phyloP scores from a whole-genome alignment of 306 rosid species.

The Prunus mira region DNA sequence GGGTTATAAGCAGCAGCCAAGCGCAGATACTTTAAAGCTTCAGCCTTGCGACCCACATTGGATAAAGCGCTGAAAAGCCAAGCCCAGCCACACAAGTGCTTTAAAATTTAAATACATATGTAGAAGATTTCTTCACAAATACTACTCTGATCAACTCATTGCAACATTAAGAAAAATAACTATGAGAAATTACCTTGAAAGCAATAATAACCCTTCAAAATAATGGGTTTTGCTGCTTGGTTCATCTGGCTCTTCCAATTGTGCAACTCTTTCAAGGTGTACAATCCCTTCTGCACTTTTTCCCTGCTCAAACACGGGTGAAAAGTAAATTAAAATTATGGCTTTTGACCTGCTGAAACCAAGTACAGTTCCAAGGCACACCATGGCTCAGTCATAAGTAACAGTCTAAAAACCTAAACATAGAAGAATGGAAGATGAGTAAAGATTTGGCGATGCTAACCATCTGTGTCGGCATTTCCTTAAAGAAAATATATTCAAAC shows the following conservation, averaged over 20 bases:
- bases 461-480: background rate
- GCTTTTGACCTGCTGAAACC: background rate
- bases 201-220: slow-evolving; percentile 65
- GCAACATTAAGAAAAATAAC: slow-evolving; percentile 33
- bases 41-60: slow-evolving; percentile 65
- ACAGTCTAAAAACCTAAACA: background rate
- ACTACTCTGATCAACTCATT: slow-evolving; percentile 38
- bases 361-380: background rate
- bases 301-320: slow-evolving; percentile 50
- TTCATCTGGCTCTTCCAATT: slow-evolving; percentile 75
- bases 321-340: slow-evolving; percentile 8
- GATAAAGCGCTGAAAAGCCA: slow-evolving; percentile 57
- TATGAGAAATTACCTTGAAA: slow-evolving; percentile 59
- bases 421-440: background rate
- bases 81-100: background rate
- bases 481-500: background rate
- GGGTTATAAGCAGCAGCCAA: slow-evolving; percentile 69
- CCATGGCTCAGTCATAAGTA: slow-evolving; percentile 6
- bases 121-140: background rate
- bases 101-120: background rate
- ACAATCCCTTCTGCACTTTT: slow-evolving; percentile 55
- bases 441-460: background rate
- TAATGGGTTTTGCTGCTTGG: slow-evolving; percentile 70
- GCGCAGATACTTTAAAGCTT: slow-evolving; percentile 76
- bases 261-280: slow-evolving; percentile 78